Evolutionary conservation across 345 rosid species (phyloP).

Genomic region (Eutrema japonicum): DNA sequence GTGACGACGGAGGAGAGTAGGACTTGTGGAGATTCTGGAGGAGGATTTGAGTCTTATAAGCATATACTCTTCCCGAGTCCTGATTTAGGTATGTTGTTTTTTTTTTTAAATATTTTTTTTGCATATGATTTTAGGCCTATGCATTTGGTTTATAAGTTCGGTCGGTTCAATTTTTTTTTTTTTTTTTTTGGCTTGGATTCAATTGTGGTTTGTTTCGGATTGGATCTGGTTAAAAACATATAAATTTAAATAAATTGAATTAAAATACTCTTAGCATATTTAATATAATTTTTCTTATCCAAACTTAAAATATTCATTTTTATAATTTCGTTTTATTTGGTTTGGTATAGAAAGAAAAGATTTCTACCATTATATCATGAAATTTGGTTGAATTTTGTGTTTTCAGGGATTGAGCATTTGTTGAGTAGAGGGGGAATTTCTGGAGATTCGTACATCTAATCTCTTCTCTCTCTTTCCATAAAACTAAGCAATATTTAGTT

Average conservation of each 20-base stretch:
- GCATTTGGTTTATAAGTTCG: neutral
- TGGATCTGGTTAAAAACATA: too few relatives aligned
- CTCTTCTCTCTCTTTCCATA: neutral
- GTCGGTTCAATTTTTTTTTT: neutral
- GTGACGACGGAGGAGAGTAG: conserved; percentile 47
- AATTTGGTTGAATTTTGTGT: neutral
- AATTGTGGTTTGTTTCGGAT: neutral
- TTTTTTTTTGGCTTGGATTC: neutral
- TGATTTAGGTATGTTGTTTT: conserved; percentile 44
- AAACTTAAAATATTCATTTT: neutral
- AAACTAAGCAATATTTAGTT: conserved; percentile 10
- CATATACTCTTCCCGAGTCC: conserved; percentile 46
- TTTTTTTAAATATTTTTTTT: neutral
- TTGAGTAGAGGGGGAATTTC: conserved; percentile 46
- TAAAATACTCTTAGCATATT: too few relatives aligned
- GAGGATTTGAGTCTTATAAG: conserved; percentile 43
- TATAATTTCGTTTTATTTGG: too few relatives aligned
- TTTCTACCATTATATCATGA: neutral
- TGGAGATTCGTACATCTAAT: conserved; percentile 32
- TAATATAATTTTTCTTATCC: neutral
- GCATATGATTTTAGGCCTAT: neutral
- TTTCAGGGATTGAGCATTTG: conserved; percentile 59
- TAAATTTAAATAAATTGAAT: too few relatives aligned
- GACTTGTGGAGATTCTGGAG: conserved; percentile 42
- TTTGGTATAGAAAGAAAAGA: neutral